Conservation (phyloP, 345 rosid species). For the Arabis hirsuta region DNA sequence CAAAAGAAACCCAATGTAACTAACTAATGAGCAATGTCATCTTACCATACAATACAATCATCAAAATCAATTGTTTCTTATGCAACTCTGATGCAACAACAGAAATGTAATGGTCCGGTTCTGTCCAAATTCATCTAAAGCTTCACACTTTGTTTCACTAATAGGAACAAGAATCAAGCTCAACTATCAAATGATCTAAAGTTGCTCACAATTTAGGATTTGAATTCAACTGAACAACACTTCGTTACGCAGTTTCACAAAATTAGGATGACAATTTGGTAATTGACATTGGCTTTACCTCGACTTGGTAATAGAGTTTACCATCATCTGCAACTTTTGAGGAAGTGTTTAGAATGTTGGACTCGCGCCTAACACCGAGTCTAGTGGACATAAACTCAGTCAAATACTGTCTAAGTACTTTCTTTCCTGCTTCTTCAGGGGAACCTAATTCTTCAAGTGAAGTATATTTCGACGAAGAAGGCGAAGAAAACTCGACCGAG, state of each 20-base stretch:
- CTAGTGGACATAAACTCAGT: constrained; percentile 98
- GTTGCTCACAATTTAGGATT: not conserved
- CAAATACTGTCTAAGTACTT: constrained; percentile 79
- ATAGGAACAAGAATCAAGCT: constrained; percentile 6
- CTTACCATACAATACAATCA: not conserved
- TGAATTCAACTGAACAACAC: not conserved
- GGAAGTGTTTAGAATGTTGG: constrained; percentile 69
- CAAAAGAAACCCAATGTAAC: not conserved
- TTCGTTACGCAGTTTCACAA: not conserved
- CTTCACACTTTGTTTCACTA: constrained; percentile 8
- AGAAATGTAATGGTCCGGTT: not conserved
- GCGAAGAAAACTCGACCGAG: constrained; percentile 90
- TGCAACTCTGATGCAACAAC: no score
- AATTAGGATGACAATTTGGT: not conserved
- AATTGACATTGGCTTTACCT: constrained; percentile 52
- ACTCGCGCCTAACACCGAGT: constrained; percentile 81
- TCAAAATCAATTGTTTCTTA: not conserved
- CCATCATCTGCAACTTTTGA: constrained; percentile 92
- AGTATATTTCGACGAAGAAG: constrained; percentile 82
- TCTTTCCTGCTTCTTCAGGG: constrained; percentile 82
- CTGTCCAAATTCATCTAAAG: constrained; percentile 22
- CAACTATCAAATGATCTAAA: not conserved
- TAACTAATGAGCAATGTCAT: constrained; percentile 1
- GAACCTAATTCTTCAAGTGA: constrained; percentile 87
- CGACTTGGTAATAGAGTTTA: constrained; percentile 82